A percentile compares a stretch with the other conserved stretches of the same genome.
These are phyloP conservation scores for Avicennia marina DNA, from an alignment of 257 asterid species.

Conservation along the genomic window DNA sequence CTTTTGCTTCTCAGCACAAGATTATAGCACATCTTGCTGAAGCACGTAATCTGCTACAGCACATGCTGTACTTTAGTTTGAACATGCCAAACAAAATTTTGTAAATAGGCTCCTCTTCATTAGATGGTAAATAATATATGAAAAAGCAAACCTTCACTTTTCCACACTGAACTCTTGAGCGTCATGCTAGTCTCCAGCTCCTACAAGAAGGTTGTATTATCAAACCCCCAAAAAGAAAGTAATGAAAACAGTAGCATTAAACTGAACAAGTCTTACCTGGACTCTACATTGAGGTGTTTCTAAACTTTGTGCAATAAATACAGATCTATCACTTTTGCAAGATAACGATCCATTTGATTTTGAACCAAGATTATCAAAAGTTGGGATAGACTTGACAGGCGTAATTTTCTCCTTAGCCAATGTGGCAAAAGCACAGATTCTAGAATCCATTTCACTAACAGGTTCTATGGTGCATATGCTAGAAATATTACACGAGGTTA, in stretches of 20 bases:
- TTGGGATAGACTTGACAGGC: slow-evolving; percentile 4
- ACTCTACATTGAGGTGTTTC: slow-evolving; percentile 11
- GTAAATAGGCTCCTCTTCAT: slow-evolving; percentile 1
- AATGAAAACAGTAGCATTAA: slow-evolving; percentile 13
- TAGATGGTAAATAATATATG: slow-evolving; percentile 7
- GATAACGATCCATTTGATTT: background rate
- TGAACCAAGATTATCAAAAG: background rate
- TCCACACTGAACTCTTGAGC: background rate
- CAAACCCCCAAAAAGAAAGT: background rate
- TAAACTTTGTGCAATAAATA: background rate
- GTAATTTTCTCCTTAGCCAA: slow-evolving; percentile 34
- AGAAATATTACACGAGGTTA: slow-evolving; percentile 26
- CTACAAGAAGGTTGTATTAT: slow-evolving; percentile 21
- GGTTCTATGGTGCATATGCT: slow-evolving; percentile 29
- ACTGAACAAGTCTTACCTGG: slow-evolving; percentile 14
- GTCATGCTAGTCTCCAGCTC: slow-evolving; percentile 3
- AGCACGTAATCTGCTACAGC: slow-evolving; percentile 1
- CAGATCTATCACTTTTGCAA: background rate
- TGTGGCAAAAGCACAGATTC: slow-evolving; percentile 31
- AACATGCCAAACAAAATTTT: background rate
- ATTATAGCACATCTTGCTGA: slow-evolving; percentile 1
- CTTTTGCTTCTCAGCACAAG: slow-evolving; percentile 5
- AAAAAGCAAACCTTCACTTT: slow-evolving; percentile 21
- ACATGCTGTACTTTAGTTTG: background rate
- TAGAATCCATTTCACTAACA: slow-evolving; percentile 28